A percentile compares a stretch with the other conserved stretches of the same genome.
These are phyloP conservation scores for Cicer judaicum DNA, from an alignment of 306 rosid genomes.

Conservation along the genomic window DNA sequence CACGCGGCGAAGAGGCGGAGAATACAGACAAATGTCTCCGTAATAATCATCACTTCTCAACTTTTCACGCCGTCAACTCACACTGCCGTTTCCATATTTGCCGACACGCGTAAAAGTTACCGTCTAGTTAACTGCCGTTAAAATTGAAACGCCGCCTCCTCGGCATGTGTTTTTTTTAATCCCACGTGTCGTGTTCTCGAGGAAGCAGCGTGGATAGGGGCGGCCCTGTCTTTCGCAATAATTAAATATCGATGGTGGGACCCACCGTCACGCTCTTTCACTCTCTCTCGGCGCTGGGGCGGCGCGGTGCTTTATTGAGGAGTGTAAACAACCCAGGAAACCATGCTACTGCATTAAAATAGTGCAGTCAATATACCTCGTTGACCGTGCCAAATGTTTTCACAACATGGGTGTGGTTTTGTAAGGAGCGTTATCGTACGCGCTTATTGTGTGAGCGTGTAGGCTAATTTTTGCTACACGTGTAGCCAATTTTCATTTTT, in stretches of 20 bases:
- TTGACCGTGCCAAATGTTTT: conserved; percentile 58
- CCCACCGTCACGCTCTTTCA: conserved; percentile 47
- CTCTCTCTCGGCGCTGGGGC: conserved; percentile 47
- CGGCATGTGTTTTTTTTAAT: neutral
- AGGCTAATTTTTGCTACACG: conserved; percentile 33
- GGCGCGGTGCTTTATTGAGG: conserved; percentile 50
- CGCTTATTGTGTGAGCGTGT: conserved; percentile 22
- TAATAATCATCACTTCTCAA: conserved; percentile 4
- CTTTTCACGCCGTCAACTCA: neutral
- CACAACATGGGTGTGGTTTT: neutral
- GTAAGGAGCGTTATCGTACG: conserved; percentile 38
- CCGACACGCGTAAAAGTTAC: neutral
- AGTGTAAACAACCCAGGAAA: neutral
- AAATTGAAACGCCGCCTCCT: conserved; percentile 42
- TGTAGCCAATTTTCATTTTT: conserved; percentile 1
- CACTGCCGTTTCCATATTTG: conserved; percentile 13
- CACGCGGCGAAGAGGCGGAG: conserved; percentile 58
- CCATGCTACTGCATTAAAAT: conserved; percentile 17
- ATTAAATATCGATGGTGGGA: conserved; percentile 42
- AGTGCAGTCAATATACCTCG: conserved; percentile 60
- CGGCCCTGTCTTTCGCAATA: conserved; percentile 17
- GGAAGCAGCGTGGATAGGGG: conserved; percentile 20
- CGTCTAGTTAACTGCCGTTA: conserved; percentile 41
- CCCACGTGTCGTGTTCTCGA: conserved; percentile 30
- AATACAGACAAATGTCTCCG: conserved; percentile 53